phyloP scores from a whole-genome alignment of 2,329 filamentous ascomycete genomes.

The Colletotrichum salicis region DNA sequence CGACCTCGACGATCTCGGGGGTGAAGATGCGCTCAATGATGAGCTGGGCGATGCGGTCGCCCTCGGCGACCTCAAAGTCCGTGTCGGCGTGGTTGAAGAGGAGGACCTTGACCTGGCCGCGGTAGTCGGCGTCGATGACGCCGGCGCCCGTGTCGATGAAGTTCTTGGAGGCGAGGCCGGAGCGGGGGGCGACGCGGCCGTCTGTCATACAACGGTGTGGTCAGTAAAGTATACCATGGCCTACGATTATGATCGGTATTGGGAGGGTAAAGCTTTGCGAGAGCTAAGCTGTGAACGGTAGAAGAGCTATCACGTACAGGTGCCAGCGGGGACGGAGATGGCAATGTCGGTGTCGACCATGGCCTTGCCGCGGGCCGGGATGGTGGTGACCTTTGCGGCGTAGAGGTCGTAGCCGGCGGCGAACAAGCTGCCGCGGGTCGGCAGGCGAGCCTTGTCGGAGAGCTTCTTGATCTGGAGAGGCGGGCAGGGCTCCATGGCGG shows the following conservation, averaged over 20 bases:
- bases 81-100: conserved; percentile 90
- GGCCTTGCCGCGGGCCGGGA: conserved; percentile 85
- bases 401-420: conserved; percentile 97
- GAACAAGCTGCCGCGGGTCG: conserved; percentile 88
- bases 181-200: conserved; percentile 88
- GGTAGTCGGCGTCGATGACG: conserved; percentile 97
- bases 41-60: conserved; percentile 93
- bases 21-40: conserved; percentile 95
- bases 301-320: conserved; percentile 71
- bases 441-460: conserved; percentile 79
- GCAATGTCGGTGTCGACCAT: conserved; percentile 91
- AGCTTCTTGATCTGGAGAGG: conserved; percentile 89
- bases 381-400: conserved; percentile 75
- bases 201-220: conserved; percentile 61
- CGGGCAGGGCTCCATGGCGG: conserved; percentile 58
- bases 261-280: neutral
- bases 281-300: neutral
- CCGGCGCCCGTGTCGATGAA: conserved; percentile 96
- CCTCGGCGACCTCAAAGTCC: conserved; percentile 84
- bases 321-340: conserved; percentile 89
- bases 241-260: no score
- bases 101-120: conserved; percentile 91
- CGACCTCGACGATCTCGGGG: conserved; percentile 89
- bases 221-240: neutral
- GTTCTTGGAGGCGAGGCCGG: conserved; percentile 91